phyloP scores from a whole-genome alignment of 2,329 filamentous ascomycete species.

The Colletotrichum aenigma region DNA sequence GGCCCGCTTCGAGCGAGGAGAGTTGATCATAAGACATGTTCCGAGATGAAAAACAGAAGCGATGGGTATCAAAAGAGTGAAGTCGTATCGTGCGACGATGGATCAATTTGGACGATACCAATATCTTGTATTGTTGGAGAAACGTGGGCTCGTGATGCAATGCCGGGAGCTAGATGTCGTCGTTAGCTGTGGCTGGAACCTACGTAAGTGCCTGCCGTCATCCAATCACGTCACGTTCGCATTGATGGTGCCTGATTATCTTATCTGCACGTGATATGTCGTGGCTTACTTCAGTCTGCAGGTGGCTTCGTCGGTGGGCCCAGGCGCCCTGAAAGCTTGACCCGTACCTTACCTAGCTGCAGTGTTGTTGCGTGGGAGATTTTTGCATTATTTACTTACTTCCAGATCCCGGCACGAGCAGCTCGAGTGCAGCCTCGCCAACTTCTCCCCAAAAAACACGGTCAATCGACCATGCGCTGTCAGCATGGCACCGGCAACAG shows the following conservation, averaged over 20 bases:
- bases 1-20: slow-evolving; percentile 80
- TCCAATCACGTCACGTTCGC: slow-evolving; percentile 10
- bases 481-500: slow-evolving; percentile 56
- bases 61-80: neutral
- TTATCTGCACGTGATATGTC: slow-evolving; percentile 2
- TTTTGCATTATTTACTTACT: slow-evolving; percentile 27
- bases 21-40: slow-evolving; percentile 92
- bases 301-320: neutral
- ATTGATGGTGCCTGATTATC: neutral
- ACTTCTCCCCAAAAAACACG: slow-evolving; percentile 24
- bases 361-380: slow-evolving; percentile 19
- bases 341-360: neutral
- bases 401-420: slow-evolving; percentile 21
- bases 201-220: slow-evolving; percentile 2
- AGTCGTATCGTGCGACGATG: neutral
- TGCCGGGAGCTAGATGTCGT: slow-evolving; percentile 13
- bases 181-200: slow-evolving; percentile 18
- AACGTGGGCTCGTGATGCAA: neutral
- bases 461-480: slow-evolving; percentile 48
- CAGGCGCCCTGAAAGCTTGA: neutral
- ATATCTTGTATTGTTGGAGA: neutral
- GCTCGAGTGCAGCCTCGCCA: slow-evolving; percentile 21
- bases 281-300: neutral
- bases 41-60: neutral
- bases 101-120: neutral